Percentiles rank a stretch among this genome's conserved stretches.
phyloP scores from a whole-genome alignment of 306 rosid species.

The Prunus mira region DNA sequence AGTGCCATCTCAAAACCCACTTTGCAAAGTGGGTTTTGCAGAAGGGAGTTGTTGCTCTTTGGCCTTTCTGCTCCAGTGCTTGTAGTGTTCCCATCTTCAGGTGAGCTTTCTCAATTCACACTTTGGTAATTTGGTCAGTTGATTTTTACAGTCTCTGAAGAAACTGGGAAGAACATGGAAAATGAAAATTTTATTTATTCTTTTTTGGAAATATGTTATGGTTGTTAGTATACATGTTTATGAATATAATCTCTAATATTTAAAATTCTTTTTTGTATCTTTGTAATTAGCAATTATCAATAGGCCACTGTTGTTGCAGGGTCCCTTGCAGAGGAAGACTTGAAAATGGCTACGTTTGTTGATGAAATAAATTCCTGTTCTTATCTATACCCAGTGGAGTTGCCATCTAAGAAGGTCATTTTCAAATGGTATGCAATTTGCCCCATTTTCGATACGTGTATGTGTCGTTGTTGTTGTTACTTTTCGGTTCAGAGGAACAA shows the following conservation, averaged over 20 bases:
- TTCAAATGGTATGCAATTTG: slow-evolving; percentile 71
- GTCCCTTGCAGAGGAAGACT: slow-evolving; percentile 62
- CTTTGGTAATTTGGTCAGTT: neutral
- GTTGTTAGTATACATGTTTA: too few relatives aligned
- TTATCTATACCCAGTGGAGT: slow-evolving; percentile 69
- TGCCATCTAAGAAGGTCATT: slow-evolving; percentile 60
- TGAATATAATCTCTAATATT: neutral
- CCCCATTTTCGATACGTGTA: neutral
- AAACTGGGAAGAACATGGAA: neutral
- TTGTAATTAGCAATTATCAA: neutral
- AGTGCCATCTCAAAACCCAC: slow-evolving; percentile 38
- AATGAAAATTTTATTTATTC: too few relatives aligned
- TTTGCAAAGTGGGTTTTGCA: slow-evolving; percentile 37
- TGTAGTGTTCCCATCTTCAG: slow-evolving; percentile 39
- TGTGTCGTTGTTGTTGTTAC: neutral
- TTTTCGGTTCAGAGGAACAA: neutral
- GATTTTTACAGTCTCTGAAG: neutral
- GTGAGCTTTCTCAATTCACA: slow-evolving; percentile 28
- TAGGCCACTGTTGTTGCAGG: slow-evolving; percentile 41
- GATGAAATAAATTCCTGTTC: slow-evolving; percentile 85
- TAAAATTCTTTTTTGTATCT: neutral
- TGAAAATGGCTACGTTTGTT: slow-evolving; percentile 51
- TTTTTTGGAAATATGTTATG: too few relatives aligned
- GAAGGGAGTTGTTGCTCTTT: slow-evolving; percentile 64
- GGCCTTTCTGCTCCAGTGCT: slow-evolving; percentile 55